Evolutionary conservation across 352 stramenopile species (phyloP).

Genomic region (Globisporangium middletonii): DNA sequence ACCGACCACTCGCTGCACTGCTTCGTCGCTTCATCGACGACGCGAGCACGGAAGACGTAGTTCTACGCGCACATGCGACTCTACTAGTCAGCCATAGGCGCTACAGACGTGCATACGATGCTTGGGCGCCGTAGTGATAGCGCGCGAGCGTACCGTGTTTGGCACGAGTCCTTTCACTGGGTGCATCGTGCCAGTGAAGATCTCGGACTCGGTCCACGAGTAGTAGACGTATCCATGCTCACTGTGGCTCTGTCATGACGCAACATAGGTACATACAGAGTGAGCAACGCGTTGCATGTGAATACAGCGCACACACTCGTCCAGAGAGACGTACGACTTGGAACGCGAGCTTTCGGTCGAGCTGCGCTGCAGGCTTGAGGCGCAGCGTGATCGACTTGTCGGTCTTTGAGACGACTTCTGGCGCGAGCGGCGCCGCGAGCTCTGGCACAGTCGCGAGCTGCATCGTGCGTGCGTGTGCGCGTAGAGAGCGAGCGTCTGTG

Average conservation of each 20-base stretch:
- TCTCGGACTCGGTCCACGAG: conserved; percentile 73
- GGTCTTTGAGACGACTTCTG: conserved; percentile 70
- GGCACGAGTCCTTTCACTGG: conserved; percentile 63
- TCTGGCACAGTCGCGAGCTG: conserved; percentile 55
- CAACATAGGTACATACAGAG: too few relatives aligned
- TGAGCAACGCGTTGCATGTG: neutral
- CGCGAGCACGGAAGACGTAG: conserved; percentile 73
- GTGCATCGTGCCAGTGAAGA: conserved; percentile 47
- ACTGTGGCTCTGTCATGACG: conserved; percentile 43
- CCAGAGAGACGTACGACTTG: conserved; percentile 29
- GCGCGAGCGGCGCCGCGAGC: conserved; percentile 43
- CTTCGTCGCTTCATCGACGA: conserved; percentile 51
- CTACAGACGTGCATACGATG: neutral
- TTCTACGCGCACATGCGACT: conserved; percentile 23
- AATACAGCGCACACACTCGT: neutral
- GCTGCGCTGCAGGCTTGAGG: conserved; percentile 31
- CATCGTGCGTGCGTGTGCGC: conserved; percentile 8
- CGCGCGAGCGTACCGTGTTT: conserved; percentile 44
- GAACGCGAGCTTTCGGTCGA: conserved; percentile 47
- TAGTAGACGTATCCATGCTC: conserved; percentile 87
- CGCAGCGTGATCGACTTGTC: conserved; percentile 68
- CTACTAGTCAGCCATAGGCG: neutral
- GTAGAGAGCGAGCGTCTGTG: too few relatives aligned
- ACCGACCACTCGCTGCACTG: conserved; percentile 76
- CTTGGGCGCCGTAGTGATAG: too few relatives aligned